Percentiles rank a stretch among this genome's conserved stretches.
phyloP scores from a whole-genome alignment of 176 grass and related monocot species.

The Aegilops sharonensis region DNA sequence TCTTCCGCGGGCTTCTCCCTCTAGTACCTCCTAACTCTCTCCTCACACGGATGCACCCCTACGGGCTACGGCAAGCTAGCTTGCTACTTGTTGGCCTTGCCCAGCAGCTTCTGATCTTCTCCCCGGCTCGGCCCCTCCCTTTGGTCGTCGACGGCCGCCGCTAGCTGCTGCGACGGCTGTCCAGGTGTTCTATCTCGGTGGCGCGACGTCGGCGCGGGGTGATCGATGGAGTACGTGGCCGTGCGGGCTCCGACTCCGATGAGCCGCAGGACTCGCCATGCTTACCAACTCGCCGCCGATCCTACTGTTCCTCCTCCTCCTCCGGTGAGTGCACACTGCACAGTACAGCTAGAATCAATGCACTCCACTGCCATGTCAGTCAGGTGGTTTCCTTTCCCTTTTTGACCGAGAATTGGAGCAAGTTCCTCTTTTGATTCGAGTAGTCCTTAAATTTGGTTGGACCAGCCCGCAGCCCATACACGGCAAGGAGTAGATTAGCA shows the following conservation, averaged over 20 bases:
- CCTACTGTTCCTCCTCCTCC: background rate
- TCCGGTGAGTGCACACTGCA: background rate
- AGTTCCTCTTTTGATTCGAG: background rate
- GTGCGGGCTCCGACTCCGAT: background rate
- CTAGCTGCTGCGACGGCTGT: background rate
- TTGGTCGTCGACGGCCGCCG: background rate
- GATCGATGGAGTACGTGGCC: background rate
- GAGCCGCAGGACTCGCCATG: background rate
- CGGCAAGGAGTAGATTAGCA: background rate
- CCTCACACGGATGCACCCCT: too few species aligned
- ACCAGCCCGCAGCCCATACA: background rate
- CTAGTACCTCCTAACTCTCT: background rate
- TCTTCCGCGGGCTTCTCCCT: background rate
- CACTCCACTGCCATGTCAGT: background rate
- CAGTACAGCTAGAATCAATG: background rate
- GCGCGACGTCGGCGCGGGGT: background rate
- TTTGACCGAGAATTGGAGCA: background rate
- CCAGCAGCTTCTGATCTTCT: background rate
- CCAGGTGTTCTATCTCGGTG: background rate
- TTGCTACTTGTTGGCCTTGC: background rate
- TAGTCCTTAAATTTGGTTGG: background rate
- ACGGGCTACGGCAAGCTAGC: background rate
- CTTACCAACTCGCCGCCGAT: background rate
- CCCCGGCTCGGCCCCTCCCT: background rate
- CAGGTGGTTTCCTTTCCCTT: constrained; percentile 1